Percentiles rank a stretch among this genome's conserved stretches.
Conservation (phyloP, 768 basidiomycete genomes). For the Mycena maculata region DNA sequence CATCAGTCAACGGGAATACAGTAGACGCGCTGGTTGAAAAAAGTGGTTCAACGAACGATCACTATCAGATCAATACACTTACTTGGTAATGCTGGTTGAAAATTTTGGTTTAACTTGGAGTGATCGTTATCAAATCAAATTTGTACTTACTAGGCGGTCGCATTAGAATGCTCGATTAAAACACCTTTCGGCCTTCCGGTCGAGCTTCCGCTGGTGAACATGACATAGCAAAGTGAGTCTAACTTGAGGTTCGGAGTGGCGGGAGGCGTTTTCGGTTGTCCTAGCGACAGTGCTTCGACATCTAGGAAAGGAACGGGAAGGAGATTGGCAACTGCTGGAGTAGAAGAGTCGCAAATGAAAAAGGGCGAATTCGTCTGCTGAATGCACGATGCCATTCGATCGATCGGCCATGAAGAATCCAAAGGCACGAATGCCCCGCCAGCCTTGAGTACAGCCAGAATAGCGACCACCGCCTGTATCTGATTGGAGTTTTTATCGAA, state of each 20-base stretch:
- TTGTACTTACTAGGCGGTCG: too few relatives aligned
- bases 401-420: constrained; percentile 12
- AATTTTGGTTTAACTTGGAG: too few relatives aligned
- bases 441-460: constrained; percentile 9
- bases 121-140: too few relatives aligned
- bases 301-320: constrained; percentile 1
- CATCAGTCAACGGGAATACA: constrained; percentile 1
- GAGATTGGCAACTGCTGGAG: neutral
- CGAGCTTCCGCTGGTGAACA: constrained; percentile 9
- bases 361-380: constrained; percentile 2
- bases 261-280: neutral
- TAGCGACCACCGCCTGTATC: neutral
- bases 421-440: constrained; percentile 5
- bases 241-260: neutral
- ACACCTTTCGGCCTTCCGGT: constrained; percentile 10
- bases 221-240: constrained; percentile 9
- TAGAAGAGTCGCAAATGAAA: constrained; percentile 2
- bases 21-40: neutral
- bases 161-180: constrained; percentile 1
- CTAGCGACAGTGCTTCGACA: neutral
- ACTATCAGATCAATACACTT: neutral
- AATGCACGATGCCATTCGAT: constrained; percentile 9
- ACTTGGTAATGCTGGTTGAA: constrained; percentile 5
- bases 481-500: neutral
- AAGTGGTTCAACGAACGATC: neutral